Conservation (phyloP, 176 grass and related monocot species). For the Luzula sylvatica region DNA sequence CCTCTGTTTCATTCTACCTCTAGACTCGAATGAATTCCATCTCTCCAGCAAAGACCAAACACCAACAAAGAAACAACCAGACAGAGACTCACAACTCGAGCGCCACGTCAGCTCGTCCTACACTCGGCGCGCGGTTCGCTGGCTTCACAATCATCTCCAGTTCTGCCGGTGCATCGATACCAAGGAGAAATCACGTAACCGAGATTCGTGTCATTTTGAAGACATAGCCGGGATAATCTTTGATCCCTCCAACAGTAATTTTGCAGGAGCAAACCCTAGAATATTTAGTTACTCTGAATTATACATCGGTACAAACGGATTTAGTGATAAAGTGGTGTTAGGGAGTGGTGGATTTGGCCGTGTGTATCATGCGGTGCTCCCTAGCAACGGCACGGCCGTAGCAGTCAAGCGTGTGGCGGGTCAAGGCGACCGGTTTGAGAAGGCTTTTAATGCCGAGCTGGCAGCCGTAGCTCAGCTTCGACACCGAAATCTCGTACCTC, state of each 20-base stretch:
- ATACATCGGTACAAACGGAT: slow-evolving; percentile 70
- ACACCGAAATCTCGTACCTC: slow-evolving; percentile 69
- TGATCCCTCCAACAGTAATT: slow-evolving; percentile 1
- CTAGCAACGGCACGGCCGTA: slow-evolving; percentile 60
- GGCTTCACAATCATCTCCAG: slow-evolving; percentile 7
- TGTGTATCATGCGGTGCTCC: slow-evolving; percentile 70
- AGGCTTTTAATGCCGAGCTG: slow-evolving; percentile 77
- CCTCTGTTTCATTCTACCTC: slow-evolving; percentile 29
- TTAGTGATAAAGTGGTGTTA: slow-evolving; percentile 58
- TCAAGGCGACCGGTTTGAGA: slow-evolving; percentile 50
- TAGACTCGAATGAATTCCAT: slow-evolving; percentile 1
- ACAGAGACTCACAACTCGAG: neutral
- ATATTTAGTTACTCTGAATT: slow-evolving; percentile 86
- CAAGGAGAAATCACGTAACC: neutral
- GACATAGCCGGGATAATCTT: slow-evolving; percentile 24
- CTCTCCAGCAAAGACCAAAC: neutral
- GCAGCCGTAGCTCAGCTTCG: slow-evolving; percentile 61
- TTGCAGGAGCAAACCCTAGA: slow-evolving; percentile 34
- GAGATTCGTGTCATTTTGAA: slow-evolving; percentile 15
- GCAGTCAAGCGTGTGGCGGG: slow-evolving; percentile 77
- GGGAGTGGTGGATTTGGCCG: slow-evolving; percentile 70
- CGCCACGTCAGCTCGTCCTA: neutral
- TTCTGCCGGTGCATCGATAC: slow-evolving; percentile 17
- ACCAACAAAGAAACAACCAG: neutral
- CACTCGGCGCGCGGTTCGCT: slow-evolving; percentile 9